These are phyloP conservation scores for Globisporangium canariense DNA, from an alignment of 352 stramenopile genomes.

Conservation along the genomic window DNA sequence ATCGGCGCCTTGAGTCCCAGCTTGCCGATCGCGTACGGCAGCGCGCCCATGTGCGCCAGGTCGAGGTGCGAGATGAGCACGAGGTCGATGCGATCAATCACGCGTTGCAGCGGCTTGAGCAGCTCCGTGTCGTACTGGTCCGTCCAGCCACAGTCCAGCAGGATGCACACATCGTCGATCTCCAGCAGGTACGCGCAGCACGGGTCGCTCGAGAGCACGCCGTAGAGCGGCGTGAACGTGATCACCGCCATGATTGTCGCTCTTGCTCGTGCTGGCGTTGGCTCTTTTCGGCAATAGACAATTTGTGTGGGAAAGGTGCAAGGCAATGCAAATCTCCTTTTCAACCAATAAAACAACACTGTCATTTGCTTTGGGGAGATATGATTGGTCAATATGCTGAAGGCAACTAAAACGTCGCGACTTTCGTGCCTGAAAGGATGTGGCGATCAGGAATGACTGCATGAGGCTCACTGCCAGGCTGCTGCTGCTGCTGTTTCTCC, in stretches of 20 bases:
- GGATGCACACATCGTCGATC: constrained; percentile 89
- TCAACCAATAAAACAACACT: constrained; percentile 5
- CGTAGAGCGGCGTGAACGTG: constrained; percentile 89
- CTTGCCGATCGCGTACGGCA: constrained; percentile 88
- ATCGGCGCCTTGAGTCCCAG: constrained; percentile 85
- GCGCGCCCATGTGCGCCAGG: constrained; percentile 86
- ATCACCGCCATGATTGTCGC: constrained; percentile 80
- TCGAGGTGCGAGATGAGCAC: constrained; percentile 90
- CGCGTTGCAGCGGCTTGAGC: constrained; percentile 76
- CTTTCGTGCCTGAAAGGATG: constrained; percentile 17
- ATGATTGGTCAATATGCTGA: constrained; percentile 12
- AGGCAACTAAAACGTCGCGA: constrained; percentile 17
- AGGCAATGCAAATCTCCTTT: not conserved
- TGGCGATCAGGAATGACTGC: not conserved
- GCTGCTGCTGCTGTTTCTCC: constrained; percentile 26
- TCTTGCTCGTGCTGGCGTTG: constrained; percentile 3
- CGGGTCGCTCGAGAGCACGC: constrained; percentile 73
- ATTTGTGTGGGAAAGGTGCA: constrained; percentile 8
- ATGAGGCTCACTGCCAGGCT: constrained; percentile 4
- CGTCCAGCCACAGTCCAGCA: constrained; percentile 90
- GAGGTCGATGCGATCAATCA: constrained; percentile 84
- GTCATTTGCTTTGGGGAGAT: not conserved
- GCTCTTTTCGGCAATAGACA: not conserved
- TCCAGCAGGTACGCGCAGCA: constrained; percentile 89
- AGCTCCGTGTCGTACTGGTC: constrained; percentile 85